Evolutionary conservation across 306 rosid species (phyloP), one percentile per base, ranked within the genome.

Genomic region (Alnus rubra): DNA sequence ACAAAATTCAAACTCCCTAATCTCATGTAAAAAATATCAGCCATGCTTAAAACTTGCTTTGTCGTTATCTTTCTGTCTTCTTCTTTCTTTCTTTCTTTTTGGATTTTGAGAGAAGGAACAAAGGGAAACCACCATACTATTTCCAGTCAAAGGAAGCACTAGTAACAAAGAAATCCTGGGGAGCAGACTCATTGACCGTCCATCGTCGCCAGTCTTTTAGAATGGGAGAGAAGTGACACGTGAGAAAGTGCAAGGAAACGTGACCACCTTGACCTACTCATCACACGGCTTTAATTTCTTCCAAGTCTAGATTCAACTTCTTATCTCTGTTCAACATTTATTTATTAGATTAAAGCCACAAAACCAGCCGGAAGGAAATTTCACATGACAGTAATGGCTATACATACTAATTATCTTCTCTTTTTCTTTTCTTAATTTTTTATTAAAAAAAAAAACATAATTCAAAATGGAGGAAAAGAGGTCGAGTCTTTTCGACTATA

Each of bases 171-270:
- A 69, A 19, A 47, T 45, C 52, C 74, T 19, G 9, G 45, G 52
- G 18, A 4, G n/a, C 47, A 31, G 7, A 35, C 7, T 9, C 54
- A 10, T 69, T 45, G 73, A 10, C 67, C 15, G 13, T 4, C 67
- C 39, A 23, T 11, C 37, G 3, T 4, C 39, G 44, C 5, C 28
- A 23, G 44, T 3, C 2, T 63, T 63, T 42, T 44, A 7, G 4
- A 1, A 19, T 45, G 72, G 28, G 51, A 15, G 18, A 42, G 7
- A 42, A 42, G 13, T 6, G 52, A 52, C 13, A 35, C 59, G 62
- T 45, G 88, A 85, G 88, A 85, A 85, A 71, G 47, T 37, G 72
- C 81, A 39, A 75, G 81, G 88, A 85, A 85, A 78, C 63, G 42
- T 18, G 73, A 51, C 23, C 48, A 45, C 4, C 72, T 5, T 9